Evolutionary conservation across 176 grass and related monocot species (phyloP).

Genomic region (Avena sativa): DNA sequence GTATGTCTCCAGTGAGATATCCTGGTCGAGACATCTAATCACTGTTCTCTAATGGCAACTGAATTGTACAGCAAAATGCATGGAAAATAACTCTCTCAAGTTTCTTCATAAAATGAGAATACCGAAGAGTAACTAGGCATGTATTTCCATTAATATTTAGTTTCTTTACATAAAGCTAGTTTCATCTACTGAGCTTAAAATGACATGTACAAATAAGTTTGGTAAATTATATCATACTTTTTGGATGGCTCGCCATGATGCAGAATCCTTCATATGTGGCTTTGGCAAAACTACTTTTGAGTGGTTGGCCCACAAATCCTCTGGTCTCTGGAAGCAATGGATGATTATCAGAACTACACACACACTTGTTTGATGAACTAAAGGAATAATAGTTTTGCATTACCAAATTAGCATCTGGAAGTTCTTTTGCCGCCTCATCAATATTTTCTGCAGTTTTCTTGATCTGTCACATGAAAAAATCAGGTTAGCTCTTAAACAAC

Average conservation of each 20-base stretch:
- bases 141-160: conserved; percentile 6
- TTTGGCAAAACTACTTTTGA: conserved; percentile 83
- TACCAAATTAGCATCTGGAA: conserved; percentile 97
- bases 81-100: background rate
- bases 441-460: conserved; percentile 96
- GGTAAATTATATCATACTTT: conserved; percentile 59
- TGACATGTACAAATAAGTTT: conserved; percentile 9
- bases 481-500: conserved; percentile 7
- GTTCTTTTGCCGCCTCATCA: conserved; percentile 88
- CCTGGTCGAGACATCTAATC: background rate
- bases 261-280: conserved; percentile 79
- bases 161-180: background rate
- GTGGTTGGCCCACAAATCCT: conserved; percentile 96
- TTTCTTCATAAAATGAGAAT: background rate
- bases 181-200: conserved; percentile 39
- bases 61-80: background rate
- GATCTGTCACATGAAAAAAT: conserved; percentile 52
- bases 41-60: conserved; percentile 11
- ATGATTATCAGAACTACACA: conserved; percentile 39
- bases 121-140: background rate
- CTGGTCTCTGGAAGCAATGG: conserved; percentile 63
- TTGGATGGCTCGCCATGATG: conserved; percentile 88
- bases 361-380: conserved; percentile 19
- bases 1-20: background rate
- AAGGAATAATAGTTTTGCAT: conserved; percentile 30